Conservation (phyloP, 257 asterid species). For the Solanum pinnatisectum region DNA sequence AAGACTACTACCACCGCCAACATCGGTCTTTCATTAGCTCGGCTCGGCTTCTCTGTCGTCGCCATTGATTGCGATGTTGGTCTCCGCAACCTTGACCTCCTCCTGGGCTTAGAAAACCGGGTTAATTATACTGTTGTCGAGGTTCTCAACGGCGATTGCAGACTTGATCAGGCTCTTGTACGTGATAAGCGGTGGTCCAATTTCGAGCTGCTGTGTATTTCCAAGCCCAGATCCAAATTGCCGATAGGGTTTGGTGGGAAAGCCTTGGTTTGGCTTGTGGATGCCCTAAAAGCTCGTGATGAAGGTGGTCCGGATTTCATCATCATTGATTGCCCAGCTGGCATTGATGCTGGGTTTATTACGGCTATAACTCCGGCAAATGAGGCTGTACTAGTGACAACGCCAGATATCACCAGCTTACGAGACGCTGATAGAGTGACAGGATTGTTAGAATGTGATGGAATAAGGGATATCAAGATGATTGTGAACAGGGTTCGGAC, state of each 20-base stretch:
- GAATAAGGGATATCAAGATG: conserved; percentile 93
- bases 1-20: conserved; percentile 98
- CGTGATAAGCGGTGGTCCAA: conserved; percentile 97
- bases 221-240: conserved; percentile 83
- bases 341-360: conserved; percentile 91
- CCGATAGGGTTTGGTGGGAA: conserved; percentile 93
- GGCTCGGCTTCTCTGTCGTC: conserved; percentile 78
- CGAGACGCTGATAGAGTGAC: conserved; percentile 93
- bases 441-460: conserved; percentile 87
- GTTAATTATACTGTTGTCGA: conserved; percentile 93
- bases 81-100: conserved; percentile 90
- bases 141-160: conserved; percentile 92
- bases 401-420: conserved; percentile 86
- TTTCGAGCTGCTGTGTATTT: conserved; percentile 83
- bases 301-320: conserved; percentile 80
- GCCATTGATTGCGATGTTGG: conserved; percentile 99
- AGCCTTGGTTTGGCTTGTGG: conserved; percentile 86
- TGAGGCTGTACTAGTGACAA: conserved; percentile 87
- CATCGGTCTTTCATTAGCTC: conserved; percentile 86
- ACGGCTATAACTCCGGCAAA: conserved; percentile 96
- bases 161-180: conserved; percentile 91
- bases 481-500: conserved; percentile 92
- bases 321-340: conserved; percentile 87
- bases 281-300: conserved; percentile 69
- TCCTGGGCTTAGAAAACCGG: conserved; percentile 88